phyloP scores from a whole-genome alignment of 345 rosid genomes.

The Citrus mangshanensis region DNA sequence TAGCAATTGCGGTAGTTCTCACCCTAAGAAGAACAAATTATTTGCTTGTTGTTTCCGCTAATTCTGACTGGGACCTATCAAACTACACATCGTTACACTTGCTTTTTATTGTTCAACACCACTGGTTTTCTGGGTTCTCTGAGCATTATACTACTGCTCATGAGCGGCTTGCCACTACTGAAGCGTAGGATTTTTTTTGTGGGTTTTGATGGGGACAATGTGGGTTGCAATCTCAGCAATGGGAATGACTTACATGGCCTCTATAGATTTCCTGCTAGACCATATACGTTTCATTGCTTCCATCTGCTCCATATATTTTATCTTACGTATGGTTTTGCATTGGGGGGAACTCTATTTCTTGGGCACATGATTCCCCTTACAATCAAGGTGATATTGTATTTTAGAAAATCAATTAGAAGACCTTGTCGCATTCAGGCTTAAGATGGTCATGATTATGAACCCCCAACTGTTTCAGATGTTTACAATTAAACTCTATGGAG shows the following conservation, averaged over 20 bases:
- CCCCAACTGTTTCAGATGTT: neutral
- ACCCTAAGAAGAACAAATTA: no score
- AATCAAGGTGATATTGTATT: neutral
- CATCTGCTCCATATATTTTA: neutral
- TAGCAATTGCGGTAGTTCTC: no score
- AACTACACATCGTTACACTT: neutral
- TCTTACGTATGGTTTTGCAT: neutral
- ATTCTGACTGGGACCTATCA: no score
- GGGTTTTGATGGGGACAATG: conserved; percentile 4
- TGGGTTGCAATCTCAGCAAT: conserved; percentile 15
- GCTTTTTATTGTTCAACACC: neutral
- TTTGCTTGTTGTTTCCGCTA: no score
- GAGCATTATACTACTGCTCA: conserved; percentile 20
- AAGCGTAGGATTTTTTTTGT: conserved; percentile 14
- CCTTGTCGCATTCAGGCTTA: neutral
- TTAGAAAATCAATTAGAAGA: neutral
- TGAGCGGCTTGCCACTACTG: conserved; percentile 19
- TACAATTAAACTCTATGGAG: neutral
- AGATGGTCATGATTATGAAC: neutral
- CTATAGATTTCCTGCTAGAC: neutral
- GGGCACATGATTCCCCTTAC: neutral
- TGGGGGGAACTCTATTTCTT: neutral
- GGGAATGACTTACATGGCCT: neutral
- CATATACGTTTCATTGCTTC: neutral
- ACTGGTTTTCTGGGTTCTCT: conserved; percentile 20